Percentiles rank a stretch among this genome's conserved stretches.
These are phyloP conservation scores for Beauveria pseudobassiana DNA, from an alignment of 2,329 filamentous ascomycete genomes.

Conservation along the genomic window DNA sequence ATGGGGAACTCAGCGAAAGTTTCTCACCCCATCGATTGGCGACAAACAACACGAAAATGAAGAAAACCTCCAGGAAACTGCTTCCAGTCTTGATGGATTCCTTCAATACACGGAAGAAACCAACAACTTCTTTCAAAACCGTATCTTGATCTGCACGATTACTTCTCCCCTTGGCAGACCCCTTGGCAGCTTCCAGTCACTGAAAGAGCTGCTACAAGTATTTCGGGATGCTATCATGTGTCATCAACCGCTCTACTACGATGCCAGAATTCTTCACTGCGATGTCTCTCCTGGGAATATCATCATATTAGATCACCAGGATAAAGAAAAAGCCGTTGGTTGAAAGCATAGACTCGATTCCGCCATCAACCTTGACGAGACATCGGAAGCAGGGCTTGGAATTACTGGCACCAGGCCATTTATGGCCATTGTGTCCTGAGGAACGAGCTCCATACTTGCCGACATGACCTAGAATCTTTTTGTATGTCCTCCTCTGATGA, in stretches of 20 bases:
- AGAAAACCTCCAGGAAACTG: no score
- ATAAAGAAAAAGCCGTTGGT: no score
- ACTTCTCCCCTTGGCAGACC: neutral
- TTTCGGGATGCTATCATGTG: neutral
- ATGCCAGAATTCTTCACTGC: neutral
- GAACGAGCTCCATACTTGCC: neutral
- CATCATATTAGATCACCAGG: neutral
- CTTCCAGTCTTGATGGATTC: no score
- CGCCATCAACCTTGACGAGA: neutral
- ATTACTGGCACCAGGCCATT: neutral
- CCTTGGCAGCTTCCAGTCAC: neutral
- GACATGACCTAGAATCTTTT: neutral
- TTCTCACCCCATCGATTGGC: neutral
- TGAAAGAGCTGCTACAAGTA: neutral
- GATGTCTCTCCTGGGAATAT: neutral
- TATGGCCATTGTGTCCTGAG: neutral
- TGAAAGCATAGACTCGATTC: neutral
- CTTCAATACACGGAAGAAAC: conserved; percentile 12
- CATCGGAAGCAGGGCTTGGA: no score
- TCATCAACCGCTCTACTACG: neutral
- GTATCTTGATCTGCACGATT: conserved; percentile 5
- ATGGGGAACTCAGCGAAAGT: neutral
- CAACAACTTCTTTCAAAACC: conserved; percentile 14
- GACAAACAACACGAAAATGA: neutral
- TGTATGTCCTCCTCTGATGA: neutral